Percentiles rank a stretch among this genome's conserved stretches.
Conservation (phyloP, 768 basidiomycete genomes). For the Amanita fuliginea region DNA sequence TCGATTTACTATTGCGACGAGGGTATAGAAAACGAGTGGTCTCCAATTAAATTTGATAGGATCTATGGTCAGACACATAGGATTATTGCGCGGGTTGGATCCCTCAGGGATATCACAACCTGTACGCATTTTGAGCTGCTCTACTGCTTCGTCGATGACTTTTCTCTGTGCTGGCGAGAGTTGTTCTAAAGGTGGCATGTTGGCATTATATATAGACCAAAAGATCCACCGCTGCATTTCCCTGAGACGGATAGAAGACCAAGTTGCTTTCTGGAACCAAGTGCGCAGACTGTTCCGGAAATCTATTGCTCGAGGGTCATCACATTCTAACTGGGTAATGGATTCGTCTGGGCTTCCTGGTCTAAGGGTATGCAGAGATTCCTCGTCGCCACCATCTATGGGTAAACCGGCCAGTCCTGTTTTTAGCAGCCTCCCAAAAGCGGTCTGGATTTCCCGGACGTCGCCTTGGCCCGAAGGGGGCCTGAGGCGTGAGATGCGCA, state of each 20-base stretch:
- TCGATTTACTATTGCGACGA: conserved; percentile 38
- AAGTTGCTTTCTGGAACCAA: conserved; percentile 71
- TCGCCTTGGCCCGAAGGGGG: conserved; percentile 36
- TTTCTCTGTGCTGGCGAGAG: conserved; percentile 34
- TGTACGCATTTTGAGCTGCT: conserved; percentile 58
- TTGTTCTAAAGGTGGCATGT: conserved; percentile 39
- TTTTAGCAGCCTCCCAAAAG: conserved; percentile 53
- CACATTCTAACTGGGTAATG: conserved; percentile 41
- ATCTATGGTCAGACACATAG: conserved; percentile 72
- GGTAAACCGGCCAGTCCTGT: conserved; percentile 50
- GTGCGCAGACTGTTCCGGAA: conserved; percentile 60
- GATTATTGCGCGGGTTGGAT: conserved; percentile 34
- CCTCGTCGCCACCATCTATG: conserved; percentile 42
- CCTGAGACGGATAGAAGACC: conserved; percentile 54
- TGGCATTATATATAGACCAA: conserved; percentile 71
- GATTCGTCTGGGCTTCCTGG: conserved; percentile 54
- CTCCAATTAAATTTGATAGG: conserved; percentile 56
- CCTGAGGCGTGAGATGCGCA: conserved; percentile 34
- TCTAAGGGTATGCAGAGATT: conserved; percentile 32
- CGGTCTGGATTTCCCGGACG: conserved; percentile 42
- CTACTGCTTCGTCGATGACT: conserved; percentile 49
- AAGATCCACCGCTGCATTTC: conserved; percentile 70
- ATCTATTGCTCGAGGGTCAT: conserved; percentile 65
- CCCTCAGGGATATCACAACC: conserved; percentile 57
- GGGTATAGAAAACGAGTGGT: conserved; percentile 55